Base-by-base conservation (phyloP, 2,329 filamentous ascomycete species). In the Aspergillus terreus region DNA sequence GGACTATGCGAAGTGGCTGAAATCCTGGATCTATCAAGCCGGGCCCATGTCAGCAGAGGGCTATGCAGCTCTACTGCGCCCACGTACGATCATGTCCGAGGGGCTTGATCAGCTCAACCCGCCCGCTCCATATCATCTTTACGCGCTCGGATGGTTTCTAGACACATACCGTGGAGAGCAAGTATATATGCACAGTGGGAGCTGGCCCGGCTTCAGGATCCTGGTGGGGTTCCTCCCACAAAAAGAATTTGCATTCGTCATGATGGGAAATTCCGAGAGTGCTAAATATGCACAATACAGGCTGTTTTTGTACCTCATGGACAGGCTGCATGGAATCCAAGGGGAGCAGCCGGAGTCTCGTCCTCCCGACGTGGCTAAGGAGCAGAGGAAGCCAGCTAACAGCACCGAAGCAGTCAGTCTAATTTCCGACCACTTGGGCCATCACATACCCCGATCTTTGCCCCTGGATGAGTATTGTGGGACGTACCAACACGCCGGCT, bases 1-100 rank as follows among this genome's bases (percentile, higher is more conserved):
- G 1, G 62, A 64, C 25, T 64, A 64, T 32, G 57, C 61, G 0
- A 52, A 60, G 21, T 64, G 61, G 61, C 25, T 64, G 6, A 57
- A 58, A 12, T 52, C 59, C 5, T 41, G 61, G 55, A 56, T 63
- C 2, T 52, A 61, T 14, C 50, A 50, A 32, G 47, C 49, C 9
- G 52, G 49, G 0, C 60, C 60, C 3, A 41, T 64, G 9, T 57
- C 52, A 3, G 12, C 25, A 2, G 48, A 57, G 7, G 59, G 53
- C 3, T 54, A 63, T n/a, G 52, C 52, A 4, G 52, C 56, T 2
- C 19, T 62, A 2, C 27, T 54, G 3, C 44, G 51, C 12, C 60
- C 58, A 1, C 57, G 60, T 3, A 51, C 47, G 3, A 30, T 58
- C 1, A 51, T 56, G 32, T 48, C 44, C 6, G 47, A 54, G 2